phyloP scores from a whole-genome alignment of 345 rosid genomes.

The Rubroshorea leprosula region DNA sequence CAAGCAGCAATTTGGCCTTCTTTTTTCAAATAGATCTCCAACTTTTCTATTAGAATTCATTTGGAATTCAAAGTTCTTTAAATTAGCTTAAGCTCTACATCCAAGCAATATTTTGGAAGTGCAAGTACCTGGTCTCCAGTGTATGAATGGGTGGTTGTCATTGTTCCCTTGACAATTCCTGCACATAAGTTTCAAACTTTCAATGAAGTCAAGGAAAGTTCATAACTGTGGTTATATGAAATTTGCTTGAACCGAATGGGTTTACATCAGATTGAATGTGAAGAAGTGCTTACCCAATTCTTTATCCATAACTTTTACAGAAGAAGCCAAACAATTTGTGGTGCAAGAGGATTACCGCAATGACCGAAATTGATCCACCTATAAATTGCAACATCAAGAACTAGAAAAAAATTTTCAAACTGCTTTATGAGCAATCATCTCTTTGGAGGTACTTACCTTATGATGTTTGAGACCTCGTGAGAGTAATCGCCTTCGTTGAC shows the following conservation, averaged over 20 bases:
- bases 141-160: constrained; percentile 99
- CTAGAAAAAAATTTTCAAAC: not conserved
- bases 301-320: constrained; percentile 81
- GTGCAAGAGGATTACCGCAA: constrained; percentile 96
- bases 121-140: constrained; percentile 95
- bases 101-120: no score
- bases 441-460: no score
- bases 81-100: no score
- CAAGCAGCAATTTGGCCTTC: not conserved
- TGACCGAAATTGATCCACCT: not conserved
- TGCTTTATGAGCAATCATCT: no score
- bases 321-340: constrained; percentile 94
- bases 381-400: no score
- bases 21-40: not conserved
- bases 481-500: constrained; percentile 79
- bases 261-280: no score
- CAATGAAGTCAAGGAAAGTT: no score
- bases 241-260: no score
- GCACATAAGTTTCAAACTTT: constrained; percentile 12
- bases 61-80: no score
- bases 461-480: constrained; percentile 73
- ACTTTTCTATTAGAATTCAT: no score
- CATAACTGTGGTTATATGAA: not conserved
- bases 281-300: constrained; percentile 70
- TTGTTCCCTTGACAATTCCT: constrained; percentile 98